A percentile compares a stretch with the other conserved stretches of the same genome.
Conservation (phyloP, 2,329 filamentous ascomycete genomes). For the Trichoderma simmonsii region DNA sequence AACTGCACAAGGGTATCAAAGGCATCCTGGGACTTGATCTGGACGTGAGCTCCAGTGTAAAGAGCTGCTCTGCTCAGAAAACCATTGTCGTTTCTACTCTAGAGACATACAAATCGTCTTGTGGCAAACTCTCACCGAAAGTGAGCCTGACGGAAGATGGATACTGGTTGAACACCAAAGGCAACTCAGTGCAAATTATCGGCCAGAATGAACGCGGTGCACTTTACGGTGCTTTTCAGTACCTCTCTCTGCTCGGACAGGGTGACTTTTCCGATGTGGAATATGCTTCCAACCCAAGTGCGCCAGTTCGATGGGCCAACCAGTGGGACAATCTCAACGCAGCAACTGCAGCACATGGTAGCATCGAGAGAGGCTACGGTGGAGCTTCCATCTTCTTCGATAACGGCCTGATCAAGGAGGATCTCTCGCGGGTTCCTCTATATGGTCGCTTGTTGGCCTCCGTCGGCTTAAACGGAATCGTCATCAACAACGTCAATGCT, state of each 20-base stretch:
- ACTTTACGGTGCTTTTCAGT: conserved; percentile 8
- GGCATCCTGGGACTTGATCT: conserved; percentile 54
- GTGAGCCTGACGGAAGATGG: conserved; percentile 53
- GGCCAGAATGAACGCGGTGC: conserved; percentile 16
- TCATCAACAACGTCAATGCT: conserved; percentile 72
- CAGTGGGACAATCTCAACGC: conserved; percentile 65
- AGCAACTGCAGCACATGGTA: conserved; percentile 34
- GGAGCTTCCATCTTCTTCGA: conserved; percentile 67
- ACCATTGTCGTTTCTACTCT: conserved; percentile 26
- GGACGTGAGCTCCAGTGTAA: conserved; percentile 10
- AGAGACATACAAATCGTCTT: conserved; percentile 34
- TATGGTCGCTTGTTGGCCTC: conserved; percentile 67
- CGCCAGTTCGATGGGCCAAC: conserved; percentile 66
- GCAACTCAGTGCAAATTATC: conserved; percentile 37
- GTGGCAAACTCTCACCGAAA: conserved; percentile 29
- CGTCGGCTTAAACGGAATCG: conserved; percentile 61
- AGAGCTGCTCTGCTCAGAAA: background rate
- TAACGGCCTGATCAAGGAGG: conserved; percentile 50
- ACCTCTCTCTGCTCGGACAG: conserved; percentile 55
- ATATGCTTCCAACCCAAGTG: conserved; percentile 54
- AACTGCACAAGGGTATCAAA: conserved; percentile 55
- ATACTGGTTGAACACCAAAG: conserved; percentile 54
- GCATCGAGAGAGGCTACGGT: conserved; percentile 66
- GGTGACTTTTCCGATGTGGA: conserved; percentile 49
- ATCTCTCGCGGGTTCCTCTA: conserved; percentile 57